Percentiles rank a stretch among this genome's conserved stretches.
These are phyloP conservation scores for Globomyces sp. DNA, from an alignment of 371 early-diverging fungal genomes.

Conservation along the genomic window DNA sequence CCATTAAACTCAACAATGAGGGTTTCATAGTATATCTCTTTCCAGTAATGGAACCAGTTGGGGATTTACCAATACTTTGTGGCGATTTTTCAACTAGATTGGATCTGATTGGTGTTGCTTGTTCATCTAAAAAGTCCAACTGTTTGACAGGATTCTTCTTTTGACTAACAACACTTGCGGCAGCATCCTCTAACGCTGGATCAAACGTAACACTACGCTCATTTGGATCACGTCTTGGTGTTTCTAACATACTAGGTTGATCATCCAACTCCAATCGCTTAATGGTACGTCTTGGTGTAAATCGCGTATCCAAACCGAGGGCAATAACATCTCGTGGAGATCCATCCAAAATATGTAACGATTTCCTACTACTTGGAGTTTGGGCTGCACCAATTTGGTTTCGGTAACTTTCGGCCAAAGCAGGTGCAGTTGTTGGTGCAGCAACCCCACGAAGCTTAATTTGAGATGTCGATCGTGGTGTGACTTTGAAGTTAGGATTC, in stretches of 20 bases:
- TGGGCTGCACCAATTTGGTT: slow-evolving; percentile 11
- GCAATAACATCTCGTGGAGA: slow-evolving; percentile 57
- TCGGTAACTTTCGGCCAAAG: slow-evolving; percentile 6
- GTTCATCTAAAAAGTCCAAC: slow-evolving; percentile 1
- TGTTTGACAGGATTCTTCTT: neutral
- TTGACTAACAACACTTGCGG: slow-evolving; percentile 12
- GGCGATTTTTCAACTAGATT: neutral
- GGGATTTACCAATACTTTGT: neutral
- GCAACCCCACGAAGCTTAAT: slow-evolving; percentile 69
- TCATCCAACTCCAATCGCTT: slow-evolving; percentile 64
- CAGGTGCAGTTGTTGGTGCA: slow-evolving; percentile 25
- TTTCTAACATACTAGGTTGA: slow-evolving; percentile 2
- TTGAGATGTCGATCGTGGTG: slow-evolving; percentile 65
- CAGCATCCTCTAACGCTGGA: slow-evolving; percentile 22
- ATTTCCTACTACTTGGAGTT: neutral
- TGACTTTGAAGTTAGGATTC: slow-evolving; percentile 58
- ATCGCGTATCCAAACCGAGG: slow-evolving; percentile 61
- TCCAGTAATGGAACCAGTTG: neutral
- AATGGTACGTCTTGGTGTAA: slow-evolving; percentile 68
- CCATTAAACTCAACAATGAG: slow-evolving; percentile 50
- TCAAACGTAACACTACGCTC: slow-evolving; percentile 39
- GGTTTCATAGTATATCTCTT: slow-evolving; percentile 67
- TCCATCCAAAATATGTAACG: slow-evolving; percentile 30
- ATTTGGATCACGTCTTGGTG: slow-evolving; percentile 19
- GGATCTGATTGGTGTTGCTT: slow-evolving; percentile 3